Conservation (phyloP, 305 asterid genomes). For the Solanum hybrid region DNA sequence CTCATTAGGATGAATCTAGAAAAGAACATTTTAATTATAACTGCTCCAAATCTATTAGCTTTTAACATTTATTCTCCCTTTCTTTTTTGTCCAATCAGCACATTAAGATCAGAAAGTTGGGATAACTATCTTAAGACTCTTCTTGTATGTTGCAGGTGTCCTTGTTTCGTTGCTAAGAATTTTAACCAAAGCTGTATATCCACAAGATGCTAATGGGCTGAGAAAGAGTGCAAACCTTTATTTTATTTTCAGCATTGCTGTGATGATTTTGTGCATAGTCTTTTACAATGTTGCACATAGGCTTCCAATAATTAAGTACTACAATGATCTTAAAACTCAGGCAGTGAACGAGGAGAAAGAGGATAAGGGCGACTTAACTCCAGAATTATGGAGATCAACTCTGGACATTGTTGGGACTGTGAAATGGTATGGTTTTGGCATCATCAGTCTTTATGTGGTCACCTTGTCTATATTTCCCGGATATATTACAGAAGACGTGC, state of each 20-base stretch:
- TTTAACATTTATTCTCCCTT: background rate
- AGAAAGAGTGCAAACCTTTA: conserved; percentile 85
- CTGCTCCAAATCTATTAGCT: background rate
- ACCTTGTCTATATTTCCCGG: conserved; percentile 86
- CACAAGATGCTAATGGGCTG: conserved; percentile 69
- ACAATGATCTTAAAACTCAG: conserved; percentile 43
- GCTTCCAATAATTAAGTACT: conserved; percentile 74
- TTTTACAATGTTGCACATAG: conserved; percentile 60
- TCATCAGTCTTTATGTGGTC: conserved; percentile 45
- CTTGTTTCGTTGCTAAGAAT: conserved; percentile 69
- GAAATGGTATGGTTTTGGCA: conserved; percentile 74
- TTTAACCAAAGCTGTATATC: conserved; percentile 66
- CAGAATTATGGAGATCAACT: conserved; percentile 54
- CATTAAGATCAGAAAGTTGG: background rate
- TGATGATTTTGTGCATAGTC: conserved; percentile 67
- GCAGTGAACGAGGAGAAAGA: conserved; percentile 63
- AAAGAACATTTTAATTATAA: background rate
- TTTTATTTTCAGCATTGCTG: conserved; percentile 56
- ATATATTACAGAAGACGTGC: conserved; percentile 81
- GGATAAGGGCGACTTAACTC: conserved; percentile 53
- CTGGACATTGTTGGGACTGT: conserved; percentile 55
- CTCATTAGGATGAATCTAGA: background rate
- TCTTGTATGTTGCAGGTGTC: conserved; percentile 40
- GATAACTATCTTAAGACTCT: background rate
- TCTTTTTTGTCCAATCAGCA: background rate